Evolutionary conservation across 1,284 basidiomycete genomes (phyloP).

Genomic region (Cutaneotrichosporon cavernicola): DNA sequence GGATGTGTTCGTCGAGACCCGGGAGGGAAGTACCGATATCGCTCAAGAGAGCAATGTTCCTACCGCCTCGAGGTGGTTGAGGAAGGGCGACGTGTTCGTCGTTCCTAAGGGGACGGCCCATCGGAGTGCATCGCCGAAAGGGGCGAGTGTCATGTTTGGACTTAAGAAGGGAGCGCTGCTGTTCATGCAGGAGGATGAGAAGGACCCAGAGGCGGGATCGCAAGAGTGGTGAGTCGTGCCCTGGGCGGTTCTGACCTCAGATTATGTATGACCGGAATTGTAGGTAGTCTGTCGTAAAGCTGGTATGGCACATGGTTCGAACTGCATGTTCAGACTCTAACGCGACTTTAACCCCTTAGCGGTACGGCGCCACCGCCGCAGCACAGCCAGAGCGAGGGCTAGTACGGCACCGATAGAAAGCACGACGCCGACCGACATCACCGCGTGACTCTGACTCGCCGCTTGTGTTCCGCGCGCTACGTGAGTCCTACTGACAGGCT

Average conservation of each 20-base stretch:
- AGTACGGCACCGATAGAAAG: slow-evolving; percentile 8
- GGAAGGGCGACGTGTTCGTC: slow-evolving; percentile 16
- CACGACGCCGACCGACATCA: neutral
- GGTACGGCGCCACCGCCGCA: slow-evolving; percentile 2
- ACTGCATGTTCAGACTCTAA: neutral
- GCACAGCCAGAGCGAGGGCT: slow-evolving; percentile 2
- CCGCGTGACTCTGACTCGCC: neutral
- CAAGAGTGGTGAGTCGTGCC: neutral
- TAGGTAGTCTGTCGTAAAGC: no score
- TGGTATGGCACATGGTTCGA: no score
- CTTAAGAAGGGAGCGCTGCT: slow-evolving; percentile 6
- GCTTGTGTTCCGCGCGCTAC: neutral
- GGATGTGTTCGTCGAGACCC: slow-evolving; percentile 14
- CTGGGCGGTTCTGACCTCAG: no score
- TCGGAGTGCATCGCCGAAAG: slow-evolving; percentile 3
- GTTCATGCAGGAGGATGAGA: slow-evolving; percentile 18
- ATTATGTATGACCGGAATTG: no score
- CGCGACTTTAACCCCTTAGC: slow-evolving; percentile 10
- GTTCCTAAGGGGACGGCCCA: slow-evolving; percentile 14
- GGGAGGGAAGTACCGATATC: slow-evolving; percentile 4
- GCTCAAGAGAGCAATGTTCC: neutral
- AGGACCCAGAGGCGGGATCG: slow-evolving; percentile 5
- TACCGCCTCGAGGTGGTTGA: neutral
- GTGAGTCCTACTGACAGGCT: neutral
- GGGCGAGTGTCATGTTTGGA: slow-evolving; percentile 16